A percentile compares a stretch with the other conserved stretches of the same genome.
phyloP scores from a whole-genome alignment of 352 stramenopile species.

The Thraustochytrium striatum region DNA sequence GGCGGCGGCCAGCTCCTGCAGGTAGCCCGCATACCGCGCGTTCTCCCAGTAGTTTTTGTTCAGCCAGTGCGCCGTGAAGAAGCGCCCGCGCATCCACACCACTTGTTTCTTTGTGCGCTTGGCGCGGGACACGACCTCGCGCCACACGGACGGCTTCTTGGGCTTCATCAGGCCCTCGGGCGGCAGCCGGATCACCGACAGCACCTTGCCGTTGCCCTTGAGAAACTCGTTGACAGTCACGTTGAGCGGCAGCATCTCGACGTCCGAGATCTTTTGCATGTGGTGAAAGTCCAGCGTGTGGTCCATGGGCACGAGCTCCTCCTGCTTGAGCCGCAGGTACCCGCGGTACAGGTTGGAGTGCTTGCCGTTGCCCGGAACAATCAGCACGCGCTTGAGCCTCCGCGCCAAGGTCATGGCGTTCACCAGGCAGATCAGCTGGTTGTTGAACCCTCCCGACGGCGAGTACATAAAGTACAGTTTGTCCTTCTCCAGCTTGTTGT shows the following conservation, averaged over 20 bases:
- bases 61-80: not conserved
- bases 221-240: constrained; percentile 8
- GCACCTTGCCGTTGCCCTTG: constrained; percentile 9
- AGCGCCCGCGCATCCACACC: constrained; percentile 6
- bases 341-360: constrained; percentile 32
- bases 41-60: not conserved
- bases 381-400: not conserved
- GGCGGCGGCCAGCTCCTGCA: not conserved
- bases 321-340: constrained; percentile 9
- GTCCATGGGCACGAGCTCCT: constrained; percentile 23
- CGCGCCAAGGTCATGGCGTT: constrained; percentile 8
- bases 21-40: constrained; percentile 12
- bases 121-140: constrained; percentile 13
- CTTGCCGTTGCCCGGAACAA: not conserved
- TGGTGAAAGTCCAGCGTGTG: constrained; percentile 16
- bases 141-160: not conserved
- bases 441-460: constrained; percentile 39
- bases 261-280: constrained; percentile 3
- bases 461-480: constrained; percentile 42
- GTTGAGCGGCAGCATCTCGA: constrained; percentile 21
- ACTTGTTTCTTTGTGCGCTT: not conserved
- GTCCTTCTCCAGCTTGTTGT: constrained; percentile 12
- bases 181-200: not conserved
- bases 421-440: constrained; percentile 33
- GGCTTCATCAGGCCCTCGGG: not conserved